Conservation (phyloP, 495 filamentous ascomycete genomes). For the Astrothelium subdiscretum region DNA sequence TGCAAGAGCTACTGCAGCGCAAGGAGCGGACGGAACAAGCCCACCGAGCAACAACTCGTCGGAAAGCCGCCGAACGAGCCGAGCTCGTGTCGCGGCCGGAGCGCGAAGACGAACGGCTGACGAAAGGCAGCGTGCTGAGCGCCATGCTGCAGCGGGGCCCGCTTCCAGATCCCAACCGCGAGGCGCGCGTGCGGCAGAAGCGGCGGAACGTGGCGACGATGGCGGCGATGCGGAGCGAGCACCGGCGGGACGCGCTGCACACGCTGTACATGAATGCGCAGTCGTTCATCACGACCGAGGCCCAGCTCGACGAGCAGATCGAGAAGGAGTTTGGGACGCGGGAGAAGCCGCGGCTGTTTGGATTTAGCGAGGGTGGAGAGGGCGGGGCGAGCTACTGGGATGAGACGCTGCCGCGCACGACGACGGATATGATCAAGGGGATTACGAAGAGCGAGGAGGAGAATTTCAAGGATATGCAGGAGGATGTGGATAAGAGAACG, state of each 20-base stretch:
- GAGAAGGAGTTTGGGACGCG: conserved; percentile 47
- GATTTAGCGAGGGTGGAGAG: background rate
- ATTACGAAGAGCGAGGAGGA: conserved; percentile 17
- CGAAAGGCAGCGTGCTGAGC: conserved; percentile 31
- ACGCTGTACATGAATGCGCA: conserved; percentile 53
- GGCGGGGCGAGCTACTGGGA: conserved; percentile 43
- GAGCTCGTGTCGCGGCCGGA: conserved; percentile 38
- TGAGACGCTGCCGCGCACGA: conserved; percentile 39
- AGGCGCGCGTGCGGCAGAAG: conserved; percentile 35
- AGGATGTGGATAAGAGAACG: conserved; percentile 23
- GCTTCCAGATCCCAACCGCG: conserved; percentile 38
- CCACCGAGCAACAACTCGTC: conserved; percentile 27
- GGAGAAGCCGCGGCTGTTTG: conserved; percentile 32
- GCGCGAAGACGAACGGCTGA: conserved; percentile 51
- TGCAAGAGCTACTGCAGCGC: conserved; percentile 45
- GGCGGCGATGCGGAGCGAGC: conserved; percentile 29
- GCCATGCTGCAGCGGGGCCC: conserved; percentile 13
- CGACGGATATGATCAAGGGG: conserved; percentile 33
- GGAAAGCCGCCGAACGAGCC: conserved; percentile 34
- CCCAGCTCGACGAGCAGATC: conserved; percentile 49
- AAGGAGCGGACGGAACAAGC: conserved; percentile 36
- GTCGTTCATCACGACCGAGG: conserved; percentile 52
- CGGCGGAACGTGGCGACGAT: conserved; percentile 29
- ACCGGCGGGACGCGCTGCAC: conserved; percentile 41
- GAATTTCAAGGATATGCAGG: conserved; percentile 20